Evolutionary conservation across 208 protist genomes (phyloP).

Genomic region (Crithidia thermophila): DNA sequence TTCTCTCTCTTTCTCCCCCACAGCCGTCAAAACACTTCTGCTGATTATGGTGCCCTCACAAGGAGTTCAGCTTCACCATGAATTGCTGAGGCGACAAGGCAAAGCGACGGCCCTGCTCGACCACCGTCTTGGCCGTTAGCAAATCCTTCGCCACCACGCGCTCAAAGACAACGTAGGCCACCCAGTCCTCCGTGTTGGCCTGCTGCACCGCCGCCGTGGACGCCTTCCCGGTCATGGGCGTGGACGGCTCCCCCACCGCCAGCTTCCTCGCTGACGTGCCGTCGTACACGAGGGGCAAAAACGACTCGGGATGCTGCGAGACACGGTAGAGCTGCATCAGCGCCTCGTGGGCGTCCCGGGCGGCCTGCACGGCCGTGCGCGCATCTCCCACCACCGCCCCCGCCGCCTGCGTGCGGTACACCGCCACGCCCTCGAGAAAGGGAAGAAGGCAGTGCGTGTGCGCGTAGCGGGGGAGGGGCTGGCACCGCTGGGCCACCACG

Average conservation of each 20-base stretch:
- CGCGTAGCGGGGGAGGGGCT: slow-evolving; percentile 54
- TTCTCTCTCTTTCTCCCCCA: too few species aligned
- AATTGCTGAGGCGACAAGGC: slow-evolving; percentile 65
- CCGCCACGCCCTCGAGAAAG: slow-evolving; percentile 57
- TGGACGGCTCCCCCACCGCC: neutral
- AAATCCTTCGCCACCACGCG: slow-evolving; percentile 73
- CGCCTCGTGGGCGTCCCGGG: slow-evolving; percentile 59
- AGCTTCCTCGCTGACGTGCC: slow-evolving; percentile 18
- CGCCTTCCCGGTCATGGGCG: slow-evolving; percentile 14
- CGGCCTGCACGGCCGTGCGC: slow-evolving; percentile 30
- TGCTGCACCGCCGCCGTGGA: slow-evolving; percentile 24
- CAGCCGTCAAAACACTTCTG: too few species aligned
- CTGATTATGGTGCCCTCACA: too few species aligned
- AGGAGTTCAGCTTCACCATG: slow-evolving; percentile 52
- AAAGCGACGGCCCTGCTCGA: slow-evolving; percentile 50
- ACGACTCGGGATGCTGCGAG: slow-evolving; percentile 45
- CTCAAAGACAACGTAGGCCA: slow-evolving; percentile 69
- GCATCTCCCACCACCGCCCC: neutral
- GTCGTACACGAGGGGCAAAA: slow-evolving; percentile 52
- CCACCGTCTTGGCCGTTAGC: slow-evolving; percentile 45
- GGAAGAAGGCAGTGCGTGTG: slow-evolving; percentile 51
- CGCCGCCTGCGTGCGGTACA: slow-evolving; percentile 22
- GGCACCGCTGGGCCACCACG: slow-evolving; percentile 37
- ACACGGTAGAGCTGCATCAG: slow-evolving; percentile 59
- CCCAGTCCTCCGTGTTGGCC: slow-evolving; percentile 70